phyloP scores from a whole-genome alignment of 495 filamentous ascomycete genomes.

The Geopyxis carbonaria region DNA sequence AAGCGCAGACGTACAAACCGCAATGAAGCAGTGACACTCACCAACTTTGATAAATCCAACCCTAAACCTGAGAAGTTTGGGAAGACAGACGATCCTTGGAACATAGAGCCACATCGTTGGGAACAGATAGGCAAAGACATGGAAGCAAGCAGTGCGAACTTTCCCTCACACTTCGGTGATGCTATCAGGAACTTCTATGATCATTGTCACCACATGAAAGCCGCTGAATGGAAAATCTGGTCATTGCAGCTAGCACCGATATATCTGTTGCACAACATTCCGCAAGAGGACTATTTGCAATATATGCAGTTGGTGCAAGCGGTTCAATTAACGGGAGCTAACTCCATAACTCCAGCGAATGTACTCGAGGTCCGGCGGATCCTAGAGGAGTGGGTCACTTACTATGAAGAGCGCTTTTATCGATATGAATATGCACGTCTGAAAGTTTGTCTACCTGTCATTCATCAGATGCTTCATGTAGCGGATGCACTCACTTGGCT shows the following conservation, averaged over 20 bases:
- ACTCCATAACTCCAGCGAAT: not conserved
- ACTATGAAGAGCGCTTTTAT: slow-evolving; percentile 10
- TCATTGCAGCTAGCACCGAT: slow-evolving; percentile 1
- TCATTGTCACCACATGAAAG: slow-evolving; percentile 5
- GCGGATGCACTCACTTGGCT: slow-evolving; percentile 2
- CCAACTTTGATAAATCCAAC: too few species aligned
- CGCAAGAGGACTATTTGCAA: slow-evolving; percentile 2
- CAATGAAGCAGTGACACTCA: too few species aligned
- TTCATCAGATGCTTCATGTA: slow-evolving; percentile 10
- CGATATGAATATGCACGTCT: not conserved
- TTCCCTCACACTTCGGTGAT: slow-evolving; percentile 6
- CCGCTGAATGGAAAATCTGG: slow-evolving; percentile 9
- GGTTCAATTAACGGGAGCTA: slow-evolving; percentile 2
- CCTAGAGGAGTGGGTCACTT: not conserved
- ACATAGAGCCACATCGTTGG: not conserved
- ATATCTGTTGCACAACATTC: slow-evolving; percentile 7
- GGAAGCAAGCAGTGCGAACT: not conserved
- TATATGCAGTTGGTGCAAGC: slow-evolving; percentile 6
- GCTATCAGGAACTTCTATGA: not conserved
- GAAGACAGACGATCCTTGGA: slow-evolving; percentile 7
- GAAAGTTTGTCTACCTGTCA: slow-evolving; percentile 3
- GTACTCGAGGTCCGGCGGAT: not conserved
- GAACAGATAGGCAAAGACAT: slow-evolving; percentile 4
- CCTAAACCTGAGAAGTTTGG: too few species aligned
- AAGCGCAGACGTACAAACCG: too few species aligned